phyloP scores from a whole-genome alignment of 768 basidiomycete genomes.

The Phaeotremella skinneri region DNA sequence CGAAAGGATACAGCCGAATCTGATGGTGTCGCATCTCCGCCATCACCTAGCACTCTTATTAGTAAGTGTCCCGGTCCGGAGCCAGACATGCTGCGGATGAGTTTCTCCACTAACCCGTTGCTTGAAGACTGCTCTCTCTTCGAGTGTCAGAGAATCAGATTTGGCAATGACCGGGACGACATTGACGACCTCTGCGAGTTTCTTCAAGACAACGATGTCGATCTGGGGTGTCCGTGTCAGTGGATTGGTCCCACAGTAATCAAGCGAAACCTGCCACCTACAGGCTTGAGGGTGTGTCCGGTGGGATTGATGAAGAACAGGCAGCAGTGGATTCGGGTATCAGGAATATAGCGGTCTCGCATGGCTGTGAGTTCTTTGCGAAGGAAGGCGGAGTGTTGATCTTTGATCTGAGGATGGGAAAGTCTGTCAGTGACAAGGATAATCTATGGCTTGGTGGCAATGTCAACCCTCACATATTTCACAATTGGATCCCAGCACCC shows the following conservation, averaged over 20 bases:
- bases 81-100: neutral
- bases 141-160: constrained; percentile 86
- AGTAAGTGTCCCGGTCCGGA: neutral
- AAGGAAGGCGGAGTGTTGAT: constrained; percentile 97
- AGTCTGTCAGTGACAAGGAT: constrained; percentile 1
- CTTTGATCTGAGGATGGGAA: constrained; percentile 53
- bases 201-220: constrained; percentile 98
- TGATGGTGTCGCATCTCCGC: constrained; percentile 86
- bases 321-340: constrained; percentile 97
- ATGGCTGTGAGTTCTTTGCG: constrained; percentile 98
- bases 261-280: constrained; percentile 17
- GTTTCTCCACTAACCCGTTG: constrained; percentile 61
- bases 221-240: constrained; percentile 54
- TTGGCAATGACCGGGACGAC: constrained; percentile 99
- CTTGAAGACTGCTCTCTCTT: constrained; percentile 92
- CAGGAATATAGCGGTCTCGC: constrained; percentile 96
- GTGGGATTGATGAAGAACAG: constrained; percentile 98
- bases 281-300: constrained; percentile 88
- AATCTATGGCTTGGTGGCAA: constrained; percentile 55
- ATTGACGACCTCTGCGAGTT: constrained; percentile 96
- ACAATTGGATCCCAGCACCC: constrained; percentile 99
- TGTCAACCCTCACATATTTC: constrained; percentile 70
- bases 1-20: constrained; percentile 94
- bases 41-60: constrained; percentile 65
- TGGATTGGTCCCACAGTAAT: neutral